These are phyloP conservation scores for Phytophthora citrophthora DNA, from an alignment of 352 stramenopile genomes.

Conservation along the genomic window DNA sequence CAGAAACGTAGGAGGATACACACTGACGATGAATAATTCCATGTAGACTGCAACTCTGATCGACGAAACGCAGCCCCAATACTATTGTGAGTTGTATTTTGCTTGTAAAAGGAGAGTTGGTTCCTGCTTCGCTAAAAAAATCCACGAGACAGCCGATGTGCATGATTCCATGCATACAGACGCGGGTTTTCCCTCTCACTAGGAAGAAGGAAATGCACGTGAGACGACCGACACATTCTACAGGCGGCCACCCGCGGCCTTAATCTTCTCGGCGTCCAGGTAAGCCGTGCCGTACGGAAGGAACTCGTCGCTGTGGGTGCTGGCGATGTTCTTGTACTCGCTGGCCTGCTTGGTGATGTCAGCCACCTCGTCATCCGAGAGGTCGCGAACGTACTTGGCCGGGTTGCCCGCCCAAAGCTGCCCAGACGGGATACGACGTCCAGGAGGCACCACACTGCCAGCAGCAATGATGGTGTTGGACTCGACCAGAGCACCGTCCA, in stretches of 20 bases:
- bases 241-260: slow-evolving; percentile 77
- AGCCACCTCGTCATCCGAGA: slow-evolving; percentile 93
- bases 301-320: slow-evolving; percentile 91
- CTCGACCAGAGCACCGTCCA: slow-evolving; percentile 92
- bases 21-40: slow-evolving; percentile 53
- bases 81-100: slow-evolving; percentile 44
- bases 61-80: slow-evolving; percentile 5
- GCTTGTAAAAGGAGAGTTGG: slow-evolving; percentile 25
- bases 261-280: slow-evolving; percentile 89
- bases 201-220: slow-evolving; percentile 16
- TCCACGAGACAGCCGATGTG: slow-evolving; percentile 26
- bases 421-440: slow-evolving; percentile 88
- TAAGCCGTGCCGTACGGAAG: slow-evolving; percentile 90
- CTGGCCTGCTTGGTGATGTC: slow-evolving; percentile 88
- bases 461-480: slow-evolving; percentile 95
- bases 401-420: slow-evolving; percentile 98
- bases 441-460: slow-evolving; percentile 93
- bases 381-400: slow-evolving; percentile 93
- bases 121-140: slow-evolving; percentile 33
- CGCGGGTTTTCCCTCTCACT: slow-evolving; percentile 25
- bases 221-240: slow-evolving; percentile 48
- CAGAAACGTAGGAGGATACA: slow-evolving; percentile 69
- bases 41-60: slow-evolving; percentile 8
- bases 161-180: slow-evolving; percentile 26
- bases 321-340: slow-evolving; percentile 86